Percentiles rank a stretch among this genome's conserved stretches.
These are phyloP conservation scores for Vigna mungo DNA, from an alignment of 306 rosid genomes.

Conservation along the genomic window DNA sequence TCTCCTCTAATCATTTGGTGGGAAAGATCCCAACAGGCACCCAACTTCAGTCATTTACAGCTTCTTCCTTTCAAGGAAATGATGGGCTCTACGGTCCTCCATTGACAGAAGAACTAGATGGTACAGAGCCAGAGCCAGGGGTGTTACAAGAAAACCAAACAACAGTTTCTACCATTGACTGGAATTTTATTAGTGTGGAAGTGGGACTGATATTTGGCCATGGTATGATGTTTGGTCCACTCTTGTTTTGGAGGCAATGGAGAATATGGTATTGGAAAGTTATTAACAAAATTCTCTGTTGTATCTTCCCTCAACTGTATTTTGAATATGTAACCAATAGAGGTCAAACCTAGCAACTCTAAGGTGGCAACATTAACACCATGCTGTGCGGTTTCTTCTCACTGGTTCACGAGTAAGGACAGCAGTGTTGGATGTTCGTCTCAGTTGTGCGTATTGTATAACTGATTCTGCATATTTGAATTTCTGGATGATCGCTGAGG, in stretches of 20 bases:
- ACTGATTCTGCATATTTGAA: too few relatives aligned
- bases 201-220: slow-evolving; percentile 33
- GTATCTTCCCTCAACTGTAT: slow-evolving; percentile 22
- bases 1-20: slow-evolving; percentile 45
- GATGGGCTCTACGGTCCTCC: slow-evolving; percentile 48
- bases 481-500: too few relatives aligned
- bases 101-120: not conserved
- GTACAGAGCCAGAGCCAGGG: too few relatives aligned
- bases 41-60: slow-evolving; percentile 46
- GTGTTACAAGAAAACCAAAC: not conserved
- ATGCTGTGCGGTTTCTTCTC: too few relatives aligned
- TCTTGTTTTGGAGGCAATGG: slow-evolving; percentile 23
- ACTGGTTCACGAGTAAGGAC: too few relatives aligned
- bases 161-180: not conserved
- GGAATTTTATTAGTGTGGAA: slow-evolving; percentile 31
- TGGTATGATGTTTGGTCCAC: slow-evolving; percentile 11
- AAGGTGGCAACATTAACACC: not conserved
- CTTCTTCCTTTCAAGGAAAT: slow-evolving; percentile 39
- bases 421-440: too few relatives aligned
- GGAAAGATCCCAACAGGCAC: slow-evolving; percentile 51
- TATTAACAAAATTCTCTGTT: slow-evolving; percentile 10
- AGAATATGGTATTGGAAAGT: slow-evolving; percentile 12
- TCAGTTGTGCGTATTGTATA: too few relatives aligned
- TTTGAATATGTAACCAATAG: not conserved
- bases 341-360: not conserved